Base-by-base conservation (phyloP, 2,329 filamentous ascomycete genomes). In the Rutstroemia sp. region DNA sequence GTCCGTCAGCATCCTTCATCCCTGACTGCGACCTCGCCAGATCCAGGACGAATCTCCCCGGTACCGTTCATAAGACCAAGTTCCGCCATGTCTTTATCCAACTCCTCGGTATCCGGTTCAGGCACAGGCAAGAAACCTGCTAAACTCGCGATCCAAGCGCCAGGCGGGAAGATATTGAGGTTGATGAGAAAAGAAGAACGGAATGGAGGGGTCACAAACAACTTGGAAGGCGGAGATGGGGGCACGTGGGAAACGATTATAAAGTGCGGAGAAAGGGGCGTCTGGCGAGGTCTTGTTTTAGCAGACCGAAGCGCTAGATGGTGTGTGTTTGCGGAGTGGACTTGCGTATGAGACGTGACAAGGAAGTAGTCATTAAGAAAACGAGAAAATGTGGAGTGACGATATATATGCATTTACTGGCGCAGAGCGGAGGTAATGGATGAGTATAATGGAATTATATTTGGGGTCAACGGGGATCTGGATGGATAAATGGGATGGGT, bases 271-370 rank as follows among this genome's bases (percentile, higher is more conserved):
- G 89, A 95, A 73, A 80, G 81, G 60, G 89, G 89, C 2, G 80
- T 84, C 16, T 95, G 89, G 89, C 79, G 89, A 61, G 89, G 88
- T 1, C 72, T 95, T 59, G 89, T 95, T 45, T 76, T 94, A 56
- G 89, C 89, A 6, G 89, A 95, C 73, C 80, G 89, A 54, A 92
- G 86, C 58, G 89, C 89, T 46, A 78, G 89, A 64, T 95, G 89
- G 89, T 94, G 89, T 68, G 89, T 95, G n/a, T 94, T 94, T 76
- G 88, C 88, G 0, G 89, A 95, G 75, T 95, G 89, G 89, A 67
- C 62, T 21, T 70, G 68, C 57, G 62, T 69, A 55, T 69, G 58
- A 69, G 17, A 42, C 8, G 44, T 30, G 25, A 17, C 19, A 51
- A 41, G n/a, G 25, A 44, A 19, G 25, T 14, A 14, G 44, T 25